Evolutionary conservation across 2,329 filamentous ascomycete species (phyloP), one percentile per base, ranked within the genome.

Genomic region (Diaporthe vexans): DNA sequence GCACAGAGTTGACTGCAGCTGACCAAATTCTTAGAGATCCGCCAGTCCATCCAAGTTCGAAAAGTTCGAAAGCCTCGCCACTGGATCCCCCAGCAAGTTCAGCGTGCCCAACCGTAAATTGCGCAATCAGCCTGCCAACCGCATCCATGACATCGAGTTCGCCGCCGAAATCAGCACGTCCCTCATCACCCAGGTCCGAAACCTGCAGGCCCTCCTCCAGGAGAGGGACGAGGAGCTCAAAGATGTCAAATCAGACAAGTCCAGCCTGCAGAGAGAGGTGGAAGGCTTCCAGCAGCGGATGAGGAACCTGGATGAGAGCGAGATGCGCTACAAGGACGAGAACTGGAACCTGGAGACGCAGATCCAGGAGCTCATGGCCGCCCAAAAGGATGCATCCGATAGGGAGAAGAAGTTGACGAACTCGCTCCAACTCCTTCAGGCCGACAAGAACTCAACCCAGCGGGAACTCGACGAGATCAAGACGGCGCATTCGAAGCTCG

Each of bases 131-230:
- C 94, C 94, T 2, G 91, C 93, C 13, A 97, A 92, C 81, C 92
- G 95, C 69, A 93, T 97, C 17, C 95, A 98, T 81, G 97, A 99
- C 80, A 97, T 99, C 81, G 95, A 98, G 79, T 97, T 99, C 81
- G 97, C 96, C n/a, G 95, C 97, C 68, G 96, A 99, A 81, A 98
- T 99, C 79, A 98, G 95, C 81, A 98, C 95, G 8, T 98, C 95
- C 2, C 88, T 99, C 69, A 92, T 99, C 69, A 92, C 94, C n/a
- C 97, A 98, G 84, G 94, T 99, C 68, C 93, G 97, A 76, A 95
- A 97, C 81, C 85, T 99, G 72, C 97, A 99, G 83, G 89, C 92
- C 3, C 87, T 97, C 21, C 88, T 99, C 15, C 90, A 93, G 0
- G 95, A 98, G 84, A 94, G 95, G 78, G 97, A 99, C 77, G 95